A percentile compares a stretch with the other conserved stretches of the same genome.
phyloP scores from a whole-genome alignment of 169 alveolate genomes.

The Haemoproteus tartakovskyi region DNA sequence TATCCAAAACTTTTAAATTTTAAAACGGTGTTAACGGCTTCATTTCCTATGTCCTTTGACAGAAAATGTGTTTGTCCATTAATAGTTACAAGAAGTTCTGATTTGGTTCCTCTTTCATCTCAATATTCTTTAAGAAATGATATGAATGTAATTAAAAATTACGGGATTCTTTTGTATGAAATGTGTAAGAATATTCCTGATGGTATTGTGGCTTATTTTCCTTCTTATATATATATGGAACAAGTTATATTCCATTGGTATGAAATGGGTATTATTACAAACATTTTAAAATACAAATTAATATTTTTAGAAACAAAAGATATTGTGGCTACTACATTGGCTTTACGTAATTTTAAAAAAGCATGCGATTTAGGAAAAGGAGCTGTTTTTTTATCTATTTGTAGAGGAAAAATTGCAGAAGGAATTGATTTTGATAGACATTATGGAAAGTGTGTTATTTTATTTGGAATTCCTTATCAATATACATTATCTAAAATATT shows the following conservation, averaged over 20 bases:
- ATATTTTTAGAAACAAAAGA: conserved; percentile 96
- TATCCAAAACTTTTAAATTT: conserved; percentile 93
- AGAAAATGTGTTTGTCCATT: conserved; percentile 93
- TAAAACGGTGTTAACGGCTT: conserved; percentile 90
- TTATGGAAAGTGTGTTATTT: conserved; percentile 96
- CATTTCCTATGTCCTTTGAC: conserved; percentile 92
- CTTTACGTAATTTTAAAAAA: conserved; percentile 87
- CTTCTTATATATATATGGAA: conserved; percentile 91
- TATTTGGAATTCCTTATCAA: conserved; percentile 96
- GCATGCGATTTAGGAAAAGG: conserved; percentile 99
- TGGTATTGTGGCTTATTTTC: conserved; percentile 96
- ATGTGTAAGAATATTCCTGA: conserved; percentile 91
- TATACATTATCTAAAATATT: conserved; percentile 90
- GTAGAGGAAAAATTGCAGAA: conserved; percentile 98
- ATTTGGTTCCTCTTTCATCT: conserved; percentile 87
- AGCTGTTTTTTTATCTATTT: conserved; percentile 94
- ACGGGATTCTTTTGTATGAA: conserved; percentile 90
- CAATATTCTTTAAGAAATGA: conserved; percentile 91
- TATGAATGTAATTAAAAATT: conserved; percentile 87
- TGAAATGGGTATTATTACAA: conserved; percentile 91
- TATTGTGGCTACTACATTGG: conserved; percentile 92
- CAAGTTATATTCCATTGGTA: conserved; percentile 92
- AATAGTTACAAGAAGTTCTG: conserved; percentile 93
- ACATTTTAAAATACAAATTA: conserved; percentile 90
- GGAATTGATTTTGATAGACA: conserved; percentile 99